Evolutionary conservation across 805 yeast species (phyloP).

Genomic region (Kluyveromyces aestuarii): DNA sequence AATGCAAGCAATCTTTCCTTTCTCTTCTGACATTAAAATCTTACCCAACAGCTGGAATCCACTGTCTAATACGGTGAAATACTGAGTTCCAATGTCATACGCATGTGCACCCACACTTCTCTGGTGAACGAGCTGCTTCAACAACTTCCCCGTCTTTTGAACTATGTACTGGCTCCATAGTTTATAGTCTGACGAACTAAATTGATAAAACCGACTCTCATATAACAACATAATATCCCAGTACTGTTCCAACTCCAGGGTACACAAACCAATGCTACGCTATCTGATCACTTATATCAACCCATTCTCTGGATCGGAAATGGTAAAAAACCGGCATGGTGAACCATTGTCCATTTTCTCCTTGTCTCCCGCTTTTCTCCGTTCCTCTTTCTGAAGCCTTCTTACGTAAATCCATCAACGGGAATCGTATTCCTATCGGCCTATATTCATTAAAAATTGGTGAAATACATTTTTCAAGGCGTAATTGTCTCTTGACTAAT

Average conservation of each 20-base stretch:
- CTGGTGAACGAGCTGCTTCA: conserved; percentile 5
- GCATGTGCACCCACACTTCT: neutral
- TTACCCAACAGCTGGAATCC: conserved; percentile 9
- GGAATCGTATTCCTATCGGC: neutral
- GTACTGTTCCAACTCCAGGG: conserved; percentile 14
- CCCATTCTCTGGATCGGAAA: conserved; percentile 1
- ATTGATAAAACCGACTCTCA: conserved; percentile 17
- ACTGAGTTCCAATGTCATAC: conserved; percentile 13
- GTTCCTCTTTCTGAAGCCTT: neutral
- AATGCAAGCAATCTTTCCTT: neutral
- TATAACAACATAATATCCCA: conserved; percentile 25
- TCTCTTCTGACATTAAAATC: neutral
- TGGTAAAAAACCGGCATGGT: neutral
- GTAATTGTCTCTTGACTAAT: neutral
- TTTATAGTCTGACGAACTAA: conserved; percentile 1
- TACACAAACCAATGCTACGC: neutral
- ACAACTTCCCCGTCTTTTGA: conserved; percentile 8
- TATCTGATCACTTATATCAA: neutral
- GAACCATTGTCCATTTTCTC: neutral
- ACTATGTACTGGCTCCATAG: conserved; percentile 9
- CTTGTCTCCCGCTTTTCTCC: neutral
- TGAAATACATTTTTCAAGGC: neutral
- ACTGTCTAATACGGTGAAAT: conserved; percentile 19
- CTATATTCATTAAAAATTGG: neutral
- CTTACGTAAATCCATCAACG: neutral